Conservation (phyloP, 164 flowering plant species). For the Nymphaea colorata region DNA sequence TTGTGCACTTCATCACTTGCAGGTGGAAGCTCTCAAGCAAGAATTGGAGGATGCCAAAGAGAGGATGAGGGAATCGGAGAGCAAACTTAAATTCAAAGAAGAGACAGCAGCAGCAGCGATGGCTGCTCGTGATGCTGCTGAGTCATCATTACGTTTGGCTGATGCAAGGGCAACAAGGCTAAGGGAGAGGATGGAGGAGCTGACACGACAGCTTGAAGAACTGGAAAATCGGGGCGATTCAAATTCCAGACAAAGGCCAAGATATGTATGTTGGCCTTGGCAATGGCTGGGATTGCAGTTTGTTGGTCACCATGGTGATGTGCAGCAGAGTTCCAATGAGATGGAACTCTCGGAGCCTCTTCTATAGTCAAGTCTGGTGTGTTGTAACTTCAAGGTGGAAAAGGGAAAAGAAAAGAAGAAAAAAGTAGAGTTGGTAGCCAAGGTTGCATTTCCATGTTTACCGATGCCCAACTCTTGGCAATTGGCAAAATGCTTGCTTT, state of each 20-base stretch:
- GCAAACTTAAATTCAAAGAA: slow-evolving; percentile 85
- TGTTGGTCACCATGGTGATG: slow-evolving; percentile 40
- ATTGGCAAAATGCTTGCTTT: too few relatives aligned
- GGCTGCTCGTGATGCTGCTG: slow-evolving; percentile 95
- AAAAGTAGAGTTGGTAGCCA: too few relatives aligned
- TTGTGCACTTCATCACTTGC: slow-evolving; percentile 13
- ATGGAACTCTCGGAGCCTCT: slow-evolving; percentile 98
- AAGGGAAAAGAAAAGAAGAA: too few relatives aligned
- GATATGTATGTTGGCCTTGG: slow-evolving; percentile 98
- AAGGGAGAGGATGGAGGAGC: slow-evolving; percentile 82
- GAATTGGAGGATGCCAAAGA: slow-evolving; percentile 80
- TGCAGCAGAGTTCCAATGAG: slow-evolving; percentile 59
- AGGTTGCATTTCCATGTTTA: too few relatives aligned
- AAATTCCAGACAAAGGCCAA: slow-evolving; percentile 23
- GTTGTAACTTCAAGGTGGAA: too few relatives aligned
- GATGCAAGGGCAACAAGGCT: slow-evolving; percentile 72
- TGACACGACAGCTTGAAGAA: slow-evolving; percentile 73
- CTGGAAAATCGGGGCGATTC: slow-evolving; percentile 45
- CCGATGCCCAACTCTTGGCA: too few relatives aligned
- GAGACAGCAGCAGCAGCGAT: slow-evolving; percentile 93
- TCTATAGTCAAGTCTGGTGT: slow-evolving; percentile 17
- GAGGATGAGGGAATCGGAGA: slow-evolving; percentile 58
- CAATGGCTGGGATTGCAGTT: slow-evolving; percentile 79
- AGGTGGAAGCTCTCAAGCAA: slow-evolving; percentile 52
- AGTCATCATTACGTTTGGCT: slow-evolving; percentile 72